Percentiles rank a stretch among this genome's conserved stretches.
These are phyloP conservation scores for Daldinia childiae DNA, from an alignment of 495 filamentous ascomycete species.

Conservation along the genomic window DNA sequence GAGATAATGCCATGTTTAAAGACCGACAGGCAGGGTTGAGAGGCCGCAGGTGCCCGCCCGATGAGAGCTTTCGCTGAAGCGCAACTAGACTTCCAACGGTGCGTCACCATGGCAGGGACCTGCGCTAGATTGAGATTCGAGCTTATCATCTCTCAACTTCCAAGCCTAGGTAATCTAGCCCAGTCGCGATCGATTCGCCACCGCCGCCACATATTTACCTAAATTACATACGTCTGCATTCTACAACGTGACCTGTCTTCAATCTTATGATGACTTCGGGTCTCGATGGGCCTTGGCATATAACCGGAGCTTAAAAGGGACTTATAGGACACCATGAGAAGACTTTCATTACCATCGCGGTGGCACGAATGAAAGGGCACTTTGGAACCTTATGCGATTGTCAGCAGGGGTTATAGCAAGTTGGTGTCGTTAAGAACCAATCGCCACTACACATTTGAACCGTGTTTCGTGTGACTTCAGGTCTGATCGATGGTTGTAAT, in stretches of 20 bases:
- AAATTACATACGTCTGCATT: constrained; percentile 26
- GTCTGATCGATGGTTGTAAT: neutral
- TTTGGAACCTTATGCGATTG: constrained; percentile 3
- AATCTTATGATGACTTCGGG: neutral
- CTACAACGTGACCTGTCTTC: constrained; percentile 23
- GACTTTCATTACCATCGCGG: neutral
- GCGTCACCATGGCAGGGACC: constrained; percentile 26
- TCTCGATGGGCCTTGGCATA: constrained; percentile 16
- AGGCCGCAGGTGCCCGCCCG: constrained; percentile 16
- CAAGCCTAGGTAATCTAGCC: neutral
- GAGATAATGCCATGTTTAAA: constrained; percentile 25
- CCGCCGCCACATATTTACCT: constrained; percentile 19
- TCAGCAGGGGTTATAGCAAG: neutral
- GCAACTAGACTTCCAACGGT: neutral
- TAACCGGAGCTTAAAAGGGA: neutral
- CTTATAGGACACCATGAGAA: constrained; percentile 4
- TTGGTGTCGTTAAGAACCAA: neutral
- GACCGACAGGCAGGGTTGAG: constrained; percentile 4
- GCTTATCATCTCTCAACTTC: constrained; percentile 3
- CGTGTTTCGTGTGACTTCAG: constrained; percentile 13
- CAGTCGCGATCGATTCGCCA: constrained; percentile 19
- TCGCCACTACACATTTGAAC: constrained; percentile 7
- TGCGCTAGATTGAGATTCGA: constrained; percentile 12
- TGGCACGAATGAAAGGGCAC: constrained; percentile 7
- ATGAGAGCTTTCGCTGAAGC: constrained; percentile 1